Evolutionary conservation across 2,329 filamentous ascomycete genomes (phyloP).

Genomic region (Aspergillus niger): DNA sequence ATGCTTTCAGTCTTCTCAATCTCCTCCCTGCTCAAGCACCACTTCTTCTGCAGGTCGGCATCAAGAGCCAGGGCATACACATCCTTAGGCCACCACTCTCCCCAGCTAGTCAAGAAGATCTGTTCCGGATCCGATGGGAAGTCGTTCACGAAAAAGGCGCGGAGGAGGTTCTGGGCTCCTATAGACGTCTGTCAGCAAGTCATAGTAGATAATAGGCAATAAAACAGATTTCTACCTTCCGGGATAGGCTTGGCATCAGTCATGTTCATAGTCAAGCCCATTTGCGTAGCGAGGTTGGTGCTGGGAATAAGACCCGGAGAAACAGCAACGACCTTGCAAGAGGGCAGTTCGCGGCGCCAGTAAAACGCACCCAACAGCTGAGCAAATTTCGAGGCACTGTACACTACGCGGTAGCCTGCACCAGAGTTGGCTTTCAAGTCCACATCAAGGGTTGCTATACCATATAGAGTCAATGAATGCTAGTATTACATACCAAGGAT

Average conservation of each 20-base stretch:
- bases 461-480: background rate
- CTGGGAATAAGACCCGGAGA: constrained; percentile 22
- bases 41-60: constrained; percentile 24
- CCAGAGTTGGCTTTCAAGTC: constrained; percentile 15
- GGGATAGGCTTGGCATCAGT: background rate
- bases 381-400: constrained; percentile 30
- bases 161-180: constrained; percentile 29
- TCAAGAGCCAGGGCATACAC: constrained; percentile 27
- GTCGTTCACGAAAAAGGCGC: constrained; percentile 21
- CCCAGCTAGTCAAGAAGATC: constrained; percentile 32
- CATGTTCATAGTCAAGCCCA: background rate
- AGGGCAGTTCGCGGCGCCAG: constrained; percentile 27
- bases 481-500: no score
- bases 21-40: constrained; percentile 27
- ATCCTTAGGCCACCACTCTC: constrained; percentile 32
- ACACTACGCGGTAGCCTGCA: constrained; percentile 20
- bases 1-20: constrained; percentile 26
- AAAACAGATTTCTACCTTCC: background rate
- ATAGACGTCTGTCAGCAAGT: background rate
- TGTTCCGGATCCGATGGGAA: constrained; percentile 27
- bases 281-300: background rate
- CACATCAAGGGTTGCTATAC: background rate
- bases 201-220: background rate
- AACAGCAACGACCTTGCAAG: constrained; percentile 26
- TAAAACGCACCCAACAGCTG: constrained; percentile 27